Evolutionary conservation across 352 stramenopile genomes (phyloP).

Genomic region (Aphanomyces cochlioides): DNA sequence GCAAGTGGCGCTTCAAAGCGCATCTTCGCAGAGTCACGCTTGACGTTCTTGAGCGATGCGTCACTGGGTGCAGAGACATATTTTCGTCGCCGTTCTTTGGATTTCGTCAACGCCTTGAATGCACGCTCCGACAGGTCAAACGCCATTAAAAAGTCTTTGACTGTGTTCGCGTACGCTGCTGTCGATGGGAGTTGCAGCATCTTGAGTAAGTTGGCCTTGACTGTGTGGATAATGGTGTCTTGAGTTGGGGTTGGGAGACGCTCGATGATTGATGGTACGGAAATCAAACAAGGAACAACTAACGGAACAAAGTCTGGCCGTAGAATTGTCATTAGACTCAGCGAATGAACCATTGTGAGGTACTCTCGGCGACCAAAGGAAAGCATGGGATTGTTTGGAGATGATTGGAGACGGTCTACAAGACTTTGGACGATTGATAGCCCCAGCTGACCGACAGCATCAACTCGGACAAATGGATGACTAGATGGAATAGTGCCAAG

Average conservation of each 20-base stretch:
- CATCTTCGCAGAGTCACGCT: constrained; percentile 43
- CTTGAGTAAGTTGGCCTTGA: constrained; percentile 69
- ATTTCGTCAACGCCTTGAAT: constrained; percentile 75
- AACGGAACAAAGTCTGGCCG: constrained; percentile 55
- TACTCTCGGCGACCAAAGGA: constrained; percentile 49
- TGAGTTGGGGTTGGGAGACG: neutral
- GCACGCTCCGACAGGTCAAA: constrained; percentile 66
- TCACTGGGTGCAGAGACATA: constrained; percentile 72
- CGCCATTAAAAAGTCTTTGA: constrained; percentile 68
- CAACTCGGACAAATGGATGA: constrained; percentile 39
- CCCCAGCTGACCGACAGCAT: constrained; percentile 43
- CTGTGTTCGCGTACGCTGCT: constrained; percentile 57
- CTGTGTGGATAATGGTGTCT: constrained; percentile 45
- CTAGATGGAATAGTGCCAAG: constrained; percentile 31
- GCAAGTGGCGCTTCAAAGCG: constrained; percentile 1
- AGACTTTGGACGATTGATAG: constrained; percentile 37
- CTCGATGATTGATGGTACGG: constrained; percentile 28
- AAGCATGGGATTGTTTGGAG: constrained; percentile 23
- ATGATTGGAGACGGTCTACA: constrained; percentile 36
- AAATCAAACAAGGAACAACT: constrained; percentile 50
- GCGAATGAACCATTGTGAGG: constrained; percentile 63
- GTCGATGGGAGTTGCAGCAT: constrained; percentile 58
- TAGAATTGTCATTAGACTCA: constrained; percentile 56
- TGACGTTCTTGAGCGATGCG: constrained; percentile 62
- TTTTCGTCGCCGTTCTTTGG: constrained; percentile 65